Evolutionary conservation across 257 asterid species (phyloP).

Genomic region (Capsicum baccatum): DNA sequence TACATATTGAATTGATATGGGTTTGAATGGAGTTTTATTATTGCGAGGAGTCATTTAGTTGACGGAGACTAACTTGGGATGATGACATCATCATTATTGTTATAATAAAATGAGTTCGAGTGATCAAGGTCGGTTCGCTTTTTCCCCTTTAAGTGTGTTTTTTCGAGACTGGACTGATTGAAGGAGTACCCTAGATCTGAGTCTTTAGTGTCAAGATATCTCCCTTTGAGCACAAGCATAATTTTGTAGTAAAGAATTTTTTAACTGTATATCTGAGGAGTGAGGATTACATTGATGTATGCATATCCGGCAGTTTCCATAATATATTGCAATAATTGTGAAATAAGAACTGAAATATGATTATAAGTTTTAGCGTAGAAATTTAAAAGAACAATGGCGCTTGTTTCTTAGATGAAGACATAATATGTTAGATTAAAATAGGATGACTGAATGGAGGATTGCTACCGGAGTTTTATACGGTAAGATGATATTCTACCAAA

Average conservation of each 20-base stretch:
- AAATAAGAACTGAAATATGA: constrained; percentile 1
- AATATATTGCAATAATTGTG: neutral
- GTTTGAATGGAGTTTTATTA: neutral
- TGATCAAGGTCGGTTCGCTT: neutral
- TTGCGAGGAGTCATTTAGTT: neutral
- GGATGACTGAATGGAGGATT: neutral
- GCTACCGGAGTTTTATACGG: neutral
- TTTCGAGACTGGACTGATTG: neutral
- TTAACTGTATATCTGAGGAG: neutral
- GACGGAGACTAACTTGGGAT: neutral
- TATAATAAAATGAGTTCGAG: neutral
- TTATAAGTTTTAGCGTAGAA: neutral
- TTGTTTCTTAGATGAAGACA: neutral
- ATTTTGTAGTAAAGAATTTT: neutral
- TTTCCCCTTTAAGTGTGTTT: neutral
- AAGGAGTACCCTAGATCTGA: neutral
- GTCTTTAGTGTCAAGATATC: neutral
- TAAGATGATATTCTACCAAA: neutral
- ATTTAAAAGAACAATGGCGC: neutral
- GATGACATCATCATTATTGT: neutral
- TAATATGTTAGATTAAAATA: constrained; percentile 15
- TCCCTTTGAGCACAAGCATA: neutral
- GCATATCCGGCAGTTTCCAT: neutral
- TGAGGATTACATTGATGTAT: neutral
- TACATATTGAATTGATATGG: neutral